Evolutionary conservation across 1,139 yeast genomes (phyloP).

Genomic region (Diutina sp.): DNA sequence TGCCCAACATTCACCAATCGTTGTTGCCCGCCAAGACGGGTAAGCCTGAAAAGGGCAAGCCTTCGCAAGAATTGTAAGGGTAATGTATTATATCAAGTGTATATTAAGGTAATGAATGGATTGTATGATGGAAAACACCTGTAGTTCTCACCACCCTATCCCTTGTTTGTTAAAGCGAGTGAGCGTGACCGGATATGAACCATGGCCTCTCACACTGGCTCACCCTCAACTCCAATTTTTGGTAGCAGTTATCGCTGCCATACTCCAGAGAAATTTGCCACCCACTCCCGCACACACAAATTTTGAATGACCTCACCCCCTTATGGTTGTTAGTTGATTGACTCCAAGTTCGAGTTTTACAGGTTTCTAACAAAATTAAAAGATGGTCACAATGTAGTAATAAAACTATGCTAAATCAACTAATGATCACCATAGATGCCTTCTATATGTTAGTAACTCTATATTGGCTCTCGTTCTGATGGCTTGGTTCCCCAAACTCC

Average conservation of each 20-base stretch:
- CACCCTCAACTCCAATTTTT: not conserved
- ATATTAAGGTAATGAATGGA: constrained; percentile 3
- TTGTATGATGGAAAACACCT: not conserved
- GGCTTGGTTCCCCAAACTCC: too few species aligned
- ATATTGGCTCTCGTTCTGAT: too few species aligned
- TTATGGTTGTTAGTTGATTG: not conserved
- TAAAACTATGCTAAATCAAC: too few species aligned
- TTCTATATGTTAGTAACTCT: too few species aligned
- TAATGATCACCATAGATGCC: too few species aligned
- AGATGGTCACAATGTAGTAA: not conserved
- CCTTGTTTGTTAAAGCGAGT: not conserved
- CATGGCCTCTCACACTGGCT: not conserved
- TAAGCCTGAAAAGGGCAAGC: constrained; percentile 53
- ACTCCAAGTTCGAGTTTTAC: not conserved
- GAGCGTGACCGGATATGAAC: not conserved
- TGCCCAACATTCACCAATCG: constrained; percentile 94
- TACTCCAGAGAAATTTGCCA: not conserved
- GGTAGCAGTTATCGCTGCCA: not conserved
- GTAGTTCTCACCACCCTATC: not conserved
- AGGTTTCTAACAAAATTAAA: not conserved
- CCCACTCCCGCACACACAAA: not conserved
- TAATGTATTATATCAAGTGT: constrained; percentile 2
- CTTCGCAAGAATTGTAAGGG: constrained; percentile 71
- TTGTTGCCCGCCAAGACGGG: constrained; percentile 80
- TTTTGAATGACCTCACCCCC: not conserved